Evolutionary conservation across 805 yeast species (phyloP).

Genomic region (Nakazawaea siamensis): DNA sequence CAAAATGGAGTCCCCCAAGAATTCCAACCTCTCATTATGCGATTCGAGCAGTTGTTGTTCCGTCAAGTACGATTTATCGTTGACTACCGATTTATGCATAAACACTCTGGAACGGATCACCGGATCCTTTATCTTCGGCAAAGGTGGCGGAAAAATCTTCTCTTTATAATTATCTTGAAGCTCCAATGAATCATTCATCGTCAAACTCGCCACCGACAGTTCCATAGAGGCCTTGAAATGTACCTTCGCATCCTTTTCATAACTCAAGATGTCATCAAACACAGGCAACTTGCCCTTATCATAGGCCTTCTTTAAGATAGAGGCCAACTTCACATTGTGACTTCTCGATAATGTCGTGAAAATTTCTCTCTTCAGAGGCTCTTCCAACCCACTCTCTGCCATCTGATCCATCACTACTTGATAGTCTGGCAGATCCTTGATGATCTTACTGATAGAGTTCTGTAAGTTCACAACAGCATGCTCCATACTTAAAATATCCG

Average conservation of each 20-base stretch:
- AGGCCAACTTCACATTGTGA: slow-evolving; percentile 50
- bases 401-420: slow-evolving; percentile 29
- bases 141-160: slow-evolving; percentile 48
- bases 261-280: slow-evolving; percentile 43
- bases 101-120: slow-evolving; percentile 63
- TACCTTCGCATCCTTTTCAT: neutral
- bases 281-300: slow-evolving; percentile 38
- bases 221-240: neutral
- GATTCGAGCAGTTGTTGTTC: slow-evolving; percentile 47
- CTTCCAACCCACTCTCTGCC: slow-evolving; percentile 21
- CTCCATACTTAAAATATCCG: slow-evolving; percentile 30
- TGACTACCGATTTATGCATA: slow-evolving; percentile 68
- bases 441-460: slow-evolving; percentile 38
- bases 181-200: slow-evolving; percentile 2
- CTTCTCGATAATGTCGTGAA: slow-evolving; percentile 42
- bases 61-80: slow-evolving; percentile 47
- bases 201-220: slow-evolving; percentile 8
- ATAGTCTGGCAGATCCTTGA: slow-evolving; percentile 49
- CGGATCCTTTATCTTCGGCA: slow-evolving; percentile 60
- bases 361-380: slow-evolving; percentile 29
- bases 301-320: slow-evolving; percentile 48
- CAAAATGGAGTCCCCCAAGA: slow-evolving; percentile 81
- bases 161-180: slow-evolving; percentile 12
- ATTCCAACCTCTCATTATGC: slow-evolving; percentile 85
- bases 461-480: slow-evolving; percentile 47